phyloP scores from a whole-genome alignment of 306 rosid genomes.

The Rosa lucieae region DNA sequence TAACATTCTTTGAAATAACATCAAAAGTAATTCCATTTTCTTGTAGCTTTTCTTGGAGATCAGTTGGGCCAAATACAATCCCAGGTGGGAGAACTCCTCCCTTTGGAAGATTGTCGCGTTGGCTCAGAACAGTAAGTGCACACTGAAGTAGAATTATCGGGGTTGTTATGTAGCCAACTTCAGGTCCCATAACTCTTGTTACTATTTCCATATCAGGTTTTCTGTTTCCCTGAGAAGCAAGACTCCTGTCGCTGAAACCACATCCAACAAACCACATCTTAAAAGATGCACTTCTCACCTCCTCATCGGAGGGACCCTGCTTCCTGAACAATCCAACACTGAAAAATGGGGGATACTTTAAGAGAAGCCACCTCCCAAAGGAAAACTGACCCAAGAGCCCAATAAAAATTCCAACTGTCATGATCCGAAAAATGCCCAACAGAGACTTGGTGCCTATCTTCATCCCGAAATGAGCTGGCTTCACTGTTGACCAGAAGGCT shows the following conservation, averaged over 20 bases:
- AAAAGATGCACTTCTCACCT: conserved; percentile 68
- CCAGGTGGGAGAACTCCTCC: conserved; percentile 80
- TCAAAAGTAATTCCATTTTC: conserved; percentile 79
- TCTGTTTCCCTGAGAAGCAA: conserved; percentile 37
- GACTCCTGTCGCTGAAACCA: conserved; percentile 51
- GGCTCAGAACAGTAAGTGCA: conserved; percentile 63
- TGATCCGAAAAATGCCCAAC: conserved; percentile 42
- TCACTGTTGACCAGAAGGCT: conserved; percentile 68
- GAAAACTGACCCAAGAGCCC: conserved; percentile 55
- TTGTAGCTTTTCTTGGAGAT: conserved; percentile 73
- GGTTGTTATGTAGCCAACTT: conserved; percentile 83
- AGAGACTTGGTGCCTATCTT: conserved; percentile 64
- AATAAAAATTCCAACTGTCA: conserved; percentile 42
- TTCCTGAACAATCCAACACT: conserved; percentile 70
- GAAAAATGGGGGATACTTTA: conserved; percentile 74
- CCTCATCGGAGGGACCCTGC: conserved; percentile 80
- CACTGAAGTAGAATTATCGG: conserved; percentile 80
- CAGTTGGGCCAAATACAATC: conserved; percentile 74
- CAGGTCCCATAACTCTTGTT: conserved; percentile 82
- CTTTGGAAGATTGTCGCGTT: conserved; percentile 61
- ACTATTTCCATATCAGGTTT: conserved; percentile 75
- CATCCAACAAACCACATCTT: conserved; percentile 90
- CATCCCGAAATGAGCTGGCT: conserved; percentile 79
- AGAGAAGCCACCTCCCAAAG: conserved; percentile 77
- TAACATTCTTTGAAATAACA: conserved; percentile 50